phyloP scores from a whole-genome alignment of 768 basidiomycete genomes.

The Dentipellis fragilis region DNA sequence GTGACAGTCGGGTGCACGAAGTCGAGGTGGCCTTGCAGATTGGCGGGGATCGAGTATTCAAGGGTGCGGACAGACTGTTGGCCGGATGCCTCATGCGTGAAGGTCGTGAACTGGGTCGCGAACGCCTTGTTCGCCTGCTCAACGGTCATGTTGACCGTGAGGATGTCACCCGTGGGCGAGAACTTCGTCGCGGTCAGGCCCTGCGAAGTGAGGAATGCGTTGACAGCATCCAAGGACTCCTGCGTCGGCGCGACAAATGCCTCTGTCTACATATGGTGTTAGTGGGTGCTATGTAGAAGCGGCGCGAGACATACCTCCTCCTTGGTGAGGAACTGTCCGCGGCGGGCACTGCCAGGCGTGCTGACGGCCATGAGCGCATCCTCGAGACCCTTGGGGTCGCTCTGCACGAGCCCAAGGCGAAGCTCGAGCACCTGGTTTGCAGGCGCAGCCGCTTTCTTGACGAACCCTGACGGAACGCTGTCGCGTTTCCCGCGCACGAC shows the following conservation, averaged over 20 bases:
- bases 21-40: slow-evolving; percentile 8
- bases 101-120: slow-evolving; percentile 11
- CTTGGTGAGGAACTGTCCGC: slow-evolving; percentile 15
- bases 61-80: slow-evolving; percentile 9
- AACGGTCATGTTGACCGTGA: slow-evolving; percentile 12
- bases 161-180: slow-evolving; percentile 19
- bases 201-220: slow-evolving; percentile 4
- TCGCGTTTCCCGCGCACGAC: slow-evolving; percentile 2
- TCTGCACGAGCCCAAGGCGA: slow-evolving; percentile 3
- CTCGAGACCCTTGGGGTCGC: not conserved
- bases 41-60: slow-evolving; percentile 11
- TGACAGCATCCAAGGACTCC: slow-evolving; percentile 3
- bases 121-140: slow-evolving; percentile 10
- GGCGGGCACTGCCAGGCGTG: slow-evolving; percentile 13
- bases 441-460: not conserved
- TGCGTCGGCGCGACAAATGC: slow-evolving; percentile 4
- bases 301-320: slow-evolving; percentile 11
- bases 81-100: slow-evolving; percentile 5
- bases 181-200: slow-evolving; percentile 6
- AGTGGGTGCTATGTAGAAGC: not conserved
- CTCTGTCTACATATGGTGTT: not conserved
- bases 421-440: not conserved
- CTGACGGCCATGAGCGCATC: slow-evolving; percentile 8
- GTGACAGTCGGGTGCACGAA: slow-evolving; percentile 11
- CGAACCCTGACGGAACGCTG: not conserved